These are phyloP conservation scores for Ogataea trehaloabstinens DNA, from an alignment of 805 yeast genomes.

Conservation along the genomic window DNA sequence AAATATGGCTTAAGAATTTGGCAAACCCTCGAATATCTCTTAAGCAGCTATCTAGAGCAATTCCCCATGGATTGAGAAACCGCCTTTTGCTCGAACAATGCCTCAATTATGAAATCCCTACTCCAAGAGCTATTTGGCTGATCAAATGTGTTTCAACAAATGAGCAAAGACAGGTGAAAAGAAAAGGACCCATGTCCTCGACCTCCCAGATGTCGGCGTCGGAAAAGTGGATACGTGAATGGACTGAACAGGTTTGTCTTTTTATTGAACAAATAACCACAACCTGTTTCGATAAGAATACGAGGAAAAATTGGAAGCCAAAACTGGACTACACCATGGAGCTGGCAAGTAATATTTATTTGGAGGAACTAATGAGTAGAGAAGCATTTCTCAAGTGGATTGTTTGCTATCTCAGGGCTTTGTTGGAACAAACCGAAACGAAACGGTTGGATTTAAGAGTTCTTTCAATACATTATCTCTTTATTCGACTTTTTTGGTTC, in stretches of 20 bases:
- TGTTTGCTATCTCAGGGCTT: conserved; percentile 45
- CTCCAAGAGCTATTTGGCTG: conserved; percentile 86
- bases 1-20: conserved; percentile 80
- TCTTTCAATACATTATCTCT: conserved; percentile 39
- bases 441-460: conserved; percentile 21
- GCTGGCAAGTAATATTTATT: conserved; percentile 61
- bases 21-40: conserved; percentile 68
- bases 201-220: conserved; percentile 37
- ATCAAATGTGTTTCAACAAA: conserved; percentile 83
- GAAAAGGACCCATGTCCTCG: conserved; percentile 36
- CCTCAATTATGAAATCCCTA: conserved; percentile 63
- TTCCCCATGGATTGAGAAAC: conserved; percentile 89
- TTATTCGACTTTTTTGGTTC: conserved; percentile 69
- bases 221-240: conserved; percentile 71
- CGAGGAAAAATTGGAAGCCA: conserved; percentile 40
- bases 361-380: conserved; percentile 65
- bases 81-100: conserved; percentile 72
- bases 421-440: conserved; percentile 14
- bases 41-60: conserved; percentile 64
- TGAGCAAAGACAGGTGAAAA: conserved; percentile 58
- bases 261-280: conserved; percentile 52
- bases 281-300: conserved; percentile 32
- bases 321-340: conserved; percentile 60
- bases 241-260: conserved; percentile 82
- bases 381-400: conserved; percentile 63